Evolutionary conservation across 768 basidiomycete genomes (phyloP), one percentile per base, ranked within the genome.

Genomic region (Psilocybe subaeruginosa): DNA sequence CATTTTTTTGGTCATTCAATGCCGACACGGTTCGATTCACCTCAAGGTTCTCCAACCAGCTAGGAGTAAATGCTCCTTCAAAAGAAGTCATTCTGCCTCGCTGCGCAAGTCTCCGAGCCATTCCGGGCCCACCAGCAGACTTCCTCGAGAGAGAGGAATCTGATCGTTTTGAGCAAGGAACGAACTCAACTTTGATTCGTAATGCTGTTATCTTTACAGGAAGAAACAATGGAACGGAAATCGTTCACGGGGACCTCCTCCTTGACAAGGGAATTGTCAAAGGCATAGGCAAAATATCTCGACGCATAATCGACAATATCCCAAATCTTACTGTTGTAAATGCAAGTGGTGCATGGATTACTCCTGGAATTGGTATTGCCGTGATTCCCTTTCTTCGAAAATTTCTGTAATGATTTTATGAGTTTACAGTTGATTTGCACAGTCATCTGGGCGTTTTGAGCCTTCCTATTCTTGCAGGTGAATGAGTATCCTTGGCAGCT

Each of bases 361-460:
- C 88, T 1, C 89, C 88, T 59, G 87, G 84, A 37, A 79, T 84
- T 63, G 79, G 89, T 89, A 71, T 59, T 57, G 29, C 57, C 14
- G 68, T 51, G 49, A 64, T 65, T 35, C 53, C 71, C 23, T 9
- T 7, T 45, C 49, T 49, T 33, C n/a, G 8, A 3, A 27, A 39
- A 37, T 8, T 11, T 3, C 17, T 23, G 11, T 33, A 27, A 23
- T 33, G 17, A 45, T 19, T 31, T 35, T 33, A 16, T 35, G 17
- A n/a, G n/a, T 52, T 33, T 17, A 46, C 49, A 85, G 87, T 92
- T 31, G 90, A 92, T 68, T 73, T 91, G 65, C 87, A 93, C 72
- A 92, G 92, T 4, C 93, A 95, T 70, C 73, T 95, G 45, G 95
- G 93, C 3, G 76, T 96, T 4, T 72, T 83, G 63, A 86, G 88